Base-by-base conservation (phyloP, 2,329 filamentous ascomycete species). In the Sclerotinia glacialis region DNA sequence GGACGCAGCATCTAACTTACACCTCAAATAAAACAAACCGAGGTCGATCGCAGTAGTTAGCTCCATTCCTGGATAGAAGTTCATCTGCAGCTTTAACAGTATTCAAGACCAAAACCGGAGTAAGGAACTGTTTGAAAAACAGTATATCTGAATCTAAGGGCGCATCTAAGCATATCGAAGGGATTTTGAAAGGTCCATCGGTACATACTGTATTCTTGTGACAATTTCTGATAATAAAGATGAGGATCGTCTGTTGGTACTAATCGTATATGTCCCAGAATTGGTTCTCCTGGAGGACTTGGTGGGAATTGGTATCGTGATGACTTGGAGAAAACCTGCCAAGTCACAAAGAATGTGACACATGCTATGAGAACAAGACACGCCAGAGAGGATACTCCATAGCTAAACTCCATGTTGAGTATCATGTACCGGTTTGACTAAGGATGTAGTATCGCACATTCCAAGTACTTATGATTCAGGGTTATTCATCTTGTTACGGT, bases 41-140 rank as follows among this genome's bases (percentile, higher is more conserved):
- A 11, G 81, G 81, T 2, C 81, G 71, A 69, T 81, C 79, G 42
- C 74, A 75, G 69, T 81, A 83, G 67, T 81, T 83, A 67, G 75
- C 76, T 1, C 81, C 80, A 23, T 78, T 73, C 64, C 78, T 80
- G 65, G 81, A 80, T 6, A 83, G 74, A 5, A 83, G 73, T n/a
- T 82, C 80, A 6, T 74, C 70, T 28, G 81, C 80, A 3, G 78
- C 76, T 55, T 78, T 73, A 7, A 78, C 75, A 54, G 78, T 81
- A 73, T 82, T 81, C 40, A 83, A 74, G 2, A 82, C 78, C 42
- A 83, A 74, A 65, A 81, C 73, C 6, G 76, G 67, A 69, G 77
- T 76, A 70, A 69, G 64, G 12, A 72, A 66, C 12, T 69, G 54
- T n/a, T 70, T 69, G 44, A 73, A 69, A 34, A 70, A 71, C 5